phyloP scores from a whole-genome alignment of 345 rosid species.

The Mercurialis annua region DNA sequence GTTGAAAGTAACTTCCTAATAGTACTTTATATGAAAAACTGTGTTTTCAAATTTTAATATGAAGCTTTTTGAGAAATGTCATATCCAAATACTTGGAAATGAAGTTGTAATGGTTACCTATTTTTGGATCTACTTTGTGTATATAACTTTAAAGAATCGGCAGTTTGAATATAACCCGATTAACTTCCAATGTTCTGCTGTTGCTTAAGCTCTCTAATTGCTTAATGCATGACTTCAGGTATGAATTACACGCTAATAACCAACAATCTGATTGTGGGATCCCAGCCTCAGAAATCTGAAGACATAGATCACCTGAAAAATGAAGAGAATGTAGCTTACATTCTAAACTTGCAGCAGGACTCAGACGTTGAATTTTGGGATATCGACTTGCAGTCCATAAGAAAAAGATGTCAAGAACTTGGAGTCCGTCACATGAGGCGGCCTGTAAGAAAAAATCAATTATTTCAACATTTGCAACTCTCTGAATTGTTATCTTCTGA shows the following conservation, averaged over 20 bases:
- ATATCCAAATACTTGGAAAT: not conserved
- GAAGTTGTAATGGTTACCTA: not conserved
- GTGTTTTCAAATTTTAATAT: not conserved
- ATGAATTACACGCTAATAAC: conserved; percentile 85
- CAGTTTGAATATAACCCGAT: not conserved
- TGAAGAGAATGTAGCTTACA: conserved; percentile 76
- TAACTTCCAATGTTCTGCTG: not conserved
- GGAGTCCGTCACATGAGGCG: conserved; percentile 81
- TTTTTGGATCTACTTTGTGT: not conserved
- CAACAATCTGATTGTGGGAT: conserved; percentile 76
- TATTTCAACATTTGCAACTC: not conserved
- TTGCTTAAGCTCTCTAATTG: conserved; percentile 14
- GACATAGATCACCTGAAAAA: conserved; percentile 73
- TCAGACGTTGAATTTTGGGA: conserved; percentile 83
- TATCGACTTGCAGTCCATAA: conserved; percentile 55
- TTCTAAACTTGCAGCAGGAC: conserved; percentile 89
- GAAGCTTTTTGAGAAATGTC: not conserved
- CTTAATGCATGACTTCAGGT: conserved; percentile 45
- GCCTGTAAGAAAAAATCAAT: conserved; percentile 53
- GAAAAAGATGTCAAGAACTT: conserved; percentile 46
- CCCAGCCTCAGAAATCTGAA: conserved; percentile 85
- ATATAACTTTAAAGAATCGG: not conserved
- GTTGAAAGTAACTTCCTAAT: not conserved
- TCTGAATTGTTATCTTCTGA: not conserved
- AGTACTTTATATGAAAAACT: not conserved